Base-by-base conservation (phyloP, 768 basidiomycete species). In the Termitomyces bulborhizus region DNA sequence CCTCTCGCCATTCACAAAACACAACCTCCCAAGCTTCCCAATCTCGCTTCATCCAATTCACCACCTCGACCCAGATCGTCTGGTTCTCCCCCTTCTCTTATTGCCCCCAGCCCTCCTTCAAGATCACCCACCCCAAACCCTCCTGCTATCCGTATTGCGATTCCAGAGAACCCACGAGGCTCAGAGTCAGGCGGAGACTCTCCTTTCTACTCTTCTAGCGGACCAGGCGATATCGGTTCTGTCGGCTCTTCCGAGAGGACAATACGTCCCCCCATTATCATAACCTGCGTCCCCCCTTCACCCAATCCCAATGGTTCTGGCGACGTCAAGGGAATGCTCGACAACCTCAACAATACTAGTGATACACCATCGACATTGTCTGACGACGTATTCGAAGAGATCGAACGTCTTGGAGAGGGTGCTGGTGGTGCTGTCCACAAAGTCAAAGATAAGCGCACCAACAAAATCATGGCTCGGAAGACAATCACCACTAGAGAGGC, bases 391-490 rank as follows among this genome's bases (percentile, higher is more conserved):
- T 77, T 98, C 54, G 88, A 93, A 61, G 88, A 90, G 60, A 59
- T 93, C 8, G 69, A 74, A 13, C 82, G 91, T 52, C 75, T 99
- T 2, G 97, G 97, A 18, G 94, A 98, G 65, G 97, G 97, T 41
- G 93, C 94, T 53, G 94, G 95, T 45, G 97, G 97, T 45, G 94
- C 93, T 7, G 97, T 99, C 11, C 86, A 96, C 69, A 94, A 93
- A 71, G 95, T 98, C 46, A 83, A 76, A 68, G 92, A 97, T 69
- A 86, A 78, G 65, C 85, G 87, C 53, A 90, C 84, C 1, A 83
- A 83, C 34, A 75, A 76, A 67, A 80, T 94, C 63, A 86, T 97
- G 83, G 97, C 97, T 4, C 84, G 94, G 65, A 99, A 99, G 77
- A 90, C 92, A 8, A 93, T 96, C 66, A 90, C 90, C 31, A 92